phyloP scores from a whole-genome alignment of 495 filamentous ascomycete genomes.

The Podospora tetraspora region DNA sequence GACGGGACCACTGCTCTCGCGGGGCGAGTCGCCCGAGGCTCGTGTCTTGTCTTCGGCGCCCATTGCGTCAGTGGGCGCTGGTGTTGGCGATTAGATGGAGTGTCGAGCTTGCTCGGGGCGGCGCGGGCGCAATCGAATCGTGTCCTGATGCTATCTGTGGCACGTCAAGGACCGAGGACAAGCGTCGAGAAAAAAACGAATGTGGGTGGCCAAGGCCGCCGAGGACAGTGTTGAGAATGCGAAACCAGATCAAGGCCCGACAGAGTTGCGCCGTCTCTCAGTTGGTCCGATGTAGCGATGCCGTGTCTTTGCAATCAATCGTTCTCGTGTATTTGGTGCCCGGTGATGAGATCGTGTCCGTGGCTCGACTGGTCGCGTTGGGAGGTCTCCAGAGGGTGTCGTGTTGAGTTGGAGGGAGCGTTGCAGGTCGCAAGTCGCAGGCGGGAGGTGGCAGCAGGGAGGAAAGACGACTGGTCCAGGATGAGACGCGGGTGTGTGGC shows the following conservation, averaged over 20 bases:
- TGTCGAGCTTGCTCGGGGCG: neutral
- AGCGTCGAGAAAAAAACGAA: constrained; percentile 23
- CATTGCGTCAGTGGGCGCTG: constrained; percentile 20
- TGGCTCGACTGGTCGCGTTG: neutral
- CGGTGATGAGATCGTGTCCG: neutral
- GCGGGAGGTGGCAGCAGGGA: neutral
- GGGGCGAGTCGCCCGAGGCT: constrained; percentile 65
- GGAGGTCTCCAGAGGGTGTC: constrained; percentile 1
- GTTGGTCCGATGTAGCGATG: neutral
- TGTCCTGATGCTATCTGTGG: constrained; percentile 2
- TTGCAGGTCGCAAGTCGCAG: neutral
- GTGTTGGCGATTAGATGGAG: neutral
- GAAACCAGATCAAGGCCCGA: neutral
- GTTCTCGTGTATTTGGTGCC: neutral
- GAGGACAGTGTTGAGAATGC: constrained; percentile 15
- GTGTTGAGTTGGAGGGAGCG: constrained; percentile 8
- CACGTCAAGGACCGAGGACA: constrained; percentile 12
- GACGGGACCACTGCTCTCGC: constrained; percentile 54
- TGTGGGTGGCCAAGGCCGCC: constrained; percentile 35
- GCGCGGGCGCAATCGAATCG: constrained; percentile 1
- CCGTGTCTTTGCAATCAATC: neutral
- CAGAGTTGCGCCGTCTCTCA: neutral
- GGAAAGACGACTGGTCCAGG: constrained; percentile 4
- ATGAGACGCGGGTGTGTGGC: constrained; percentile 6
- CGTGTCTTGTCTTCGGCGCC: constrained; percentile 71